Conservation (phyloP, 2,329 filamentous ascomycete genomes). For the Penicillium sp. region DNA sequence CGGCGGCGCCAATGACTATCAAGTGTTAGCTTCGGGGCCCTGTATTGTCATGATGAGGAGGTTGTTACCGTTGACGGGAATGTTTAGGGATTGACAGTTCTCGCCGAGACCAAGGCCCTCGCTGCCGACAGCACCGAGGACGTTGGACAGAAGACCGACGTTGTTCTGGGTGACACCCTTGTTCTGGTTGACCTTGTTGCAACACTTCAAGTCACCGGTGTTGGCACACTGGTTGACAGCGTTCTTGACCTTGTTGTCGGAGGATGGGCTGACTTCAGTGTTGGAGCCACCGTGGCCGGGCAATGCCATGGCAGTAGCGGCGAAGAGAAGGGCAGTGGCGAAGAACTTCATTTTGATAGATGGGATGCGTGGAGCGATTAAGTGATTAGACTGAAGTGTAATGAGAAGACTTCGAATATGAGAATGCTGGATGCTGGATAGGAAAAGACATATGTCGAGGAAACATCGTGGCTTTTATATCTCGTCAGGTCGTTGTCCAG, state of each 20-base stretch:
- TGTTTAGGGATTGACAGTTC: constrained; percentile 29
- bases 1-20: constrained; percentile 16
- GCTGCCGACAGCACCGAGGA: constrained; percentile 28
- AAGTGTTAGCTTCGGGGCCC: not conserved
- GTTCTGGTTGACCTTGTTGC: constrained; percentile 32
- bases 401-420: not conserved
- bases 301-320: constrained; percentile 25
- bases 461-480: constrained; percentile 24
- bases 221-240: constrained; percentile 26
- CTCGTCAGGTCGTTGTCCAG: not conserved
- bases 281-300: constrained; percentile 8
- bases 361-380: not conserved
- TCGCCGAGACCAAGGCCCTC: constrained; percentile 32
- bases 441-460: not conserved
- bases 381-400: not conserved
- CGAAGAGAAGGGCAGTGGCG: constrained; percentile 25
- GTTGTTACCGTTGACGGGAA: constrained; percentile 31
- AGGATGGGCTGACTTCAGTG: not conserved
- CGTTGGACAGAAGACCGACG: constrained; percentile 25
- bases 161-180: constrained; percentile 20
- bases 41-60: constrained; percentile 28
- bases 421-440: constrained; percentile 12
- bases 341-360: constrained; percentile 31
- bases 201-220: constrained; percentile 28
- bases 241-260: constrained; percentile 15